Conservation (phyloP, 2,329 filamentous ascomycete species). For the Aspergillus udagawae region DNA sequence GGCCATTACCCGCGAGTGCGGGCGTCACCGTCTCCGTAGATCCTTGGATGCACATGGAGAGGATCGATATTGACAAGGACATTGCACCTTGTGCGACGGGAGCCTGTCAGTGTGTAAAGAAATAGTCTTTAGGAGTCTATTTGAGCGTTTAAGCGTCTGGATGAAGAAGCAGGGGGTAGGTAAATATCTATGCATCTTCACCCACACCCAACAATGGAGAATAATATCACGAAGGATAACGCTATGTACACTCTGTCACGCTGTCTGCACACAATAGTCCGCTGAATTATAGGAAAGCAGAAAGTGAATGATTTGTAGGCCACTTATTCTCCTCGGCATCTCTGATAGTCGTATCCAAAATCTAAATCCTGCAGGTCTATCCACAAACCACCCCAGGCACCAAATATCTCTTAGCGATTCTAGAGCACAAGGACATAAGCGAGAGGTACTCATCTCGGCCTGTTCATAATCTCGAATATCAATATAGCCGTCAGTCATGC, state of each 20-base stretch:
- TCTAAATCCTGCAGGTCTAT: background rate
- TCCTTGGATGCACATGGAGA: constrained; percentile 39
- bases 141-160: background rate
- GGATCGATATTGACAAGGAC: constrained; percentile 47
- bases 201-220: background rate
- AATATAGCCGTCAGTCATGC: background rate
- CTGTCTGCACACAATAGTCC: background rate
- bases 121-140: background rate
- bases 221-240: background rate
- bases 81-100: constrained; percentile 40
- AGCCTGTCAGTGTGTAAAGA: constrained; percentile 29
- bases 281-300: background rate
- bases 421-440: background rate
- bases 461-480: background rate
- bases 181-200: background rate
- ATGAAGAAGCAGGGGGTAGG: background rate
- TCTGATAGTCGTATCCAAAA: background rate
- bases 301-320: background rate
- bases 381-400: background rate
- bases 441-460: background rate
- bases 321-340: background rate
- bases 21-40: constrained; percentile 9
- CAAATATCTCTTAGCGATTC: background rate
- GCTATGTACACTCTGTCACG: background rate
- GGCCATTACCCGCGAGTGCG: background rate